Conservation (phyloP, 108 stramenopile species). For the Skeletonema menzelii region DNA sequence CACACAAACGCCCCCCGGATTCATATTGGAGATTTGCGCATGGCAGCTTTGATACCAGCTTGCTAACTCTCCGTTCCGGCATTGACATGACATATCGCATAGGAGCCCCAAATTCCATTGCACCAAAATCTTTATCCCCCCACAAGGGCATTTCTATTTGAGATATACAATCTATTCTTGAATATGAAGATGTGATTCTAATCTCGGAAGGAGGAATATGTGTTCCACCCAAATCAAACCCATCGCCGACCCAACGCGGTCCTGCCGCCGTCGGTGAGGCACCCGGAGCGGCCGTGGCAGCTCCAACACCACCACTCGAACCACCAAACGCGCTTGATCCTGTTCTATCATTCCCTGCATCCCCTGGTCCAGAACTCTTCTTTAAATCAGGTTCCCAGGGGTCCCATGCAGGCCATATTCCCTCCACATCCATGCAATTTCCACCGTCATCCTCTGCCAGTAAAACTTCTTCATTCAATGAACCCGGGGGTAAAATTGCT, state of each 20-base stretch:
- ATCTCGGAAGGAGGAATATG: conserved; percentile 82
- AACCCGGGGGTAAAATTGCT: conserved; percentile 75
- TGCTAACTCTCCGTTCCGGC: conserved; percentile 9
- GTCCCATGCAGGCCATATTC: conserved; percentile 87
- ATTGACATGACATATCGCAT: conserved; percentile 58
- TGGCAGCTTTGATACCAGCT: conserved; percentile 8
- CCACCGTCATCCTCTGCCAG: conserved; percentile 15
- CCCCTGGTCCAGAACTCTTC: conserved; percentile 6
- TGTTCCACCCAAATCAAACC: conserved; percentile 59
- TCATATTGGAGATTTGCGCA: conserved; percentile 55
- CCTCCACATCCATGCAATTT: conserved; percentile 51
- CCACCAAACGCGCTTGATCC: conserved; percentile 14
- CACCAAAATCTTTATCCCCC: conserved; percentile 82
- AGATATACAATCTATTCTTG: conserved; percentile 43
- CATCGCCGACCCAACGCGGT: conserved; percentile 34
- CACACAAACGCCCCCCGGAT: conserved; percentile 62
- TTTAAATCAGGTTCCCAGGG: conserved; percentile 55
- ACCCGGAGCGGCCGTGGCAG: conserved; percentile 50
- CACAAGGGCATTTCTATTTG: conserved; percentile 83
- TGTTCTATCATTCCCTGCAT: background rate
- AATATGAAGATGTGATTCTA: conserved; percentile 64
- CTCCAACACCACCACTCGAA: conserved; percentile 64
- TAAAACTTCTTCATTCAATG: conserved; percentile 44
- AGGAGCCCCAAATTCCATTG: conserved; percentile 82
- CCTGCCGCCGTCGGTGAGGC: conserved; percentile 15